These are phyloP conservation scores for Aspergillus calidoustus DNA, from an alignment of 2,329 filamentous ascomycete genomes.

Conservation along the genomic window DNA sequence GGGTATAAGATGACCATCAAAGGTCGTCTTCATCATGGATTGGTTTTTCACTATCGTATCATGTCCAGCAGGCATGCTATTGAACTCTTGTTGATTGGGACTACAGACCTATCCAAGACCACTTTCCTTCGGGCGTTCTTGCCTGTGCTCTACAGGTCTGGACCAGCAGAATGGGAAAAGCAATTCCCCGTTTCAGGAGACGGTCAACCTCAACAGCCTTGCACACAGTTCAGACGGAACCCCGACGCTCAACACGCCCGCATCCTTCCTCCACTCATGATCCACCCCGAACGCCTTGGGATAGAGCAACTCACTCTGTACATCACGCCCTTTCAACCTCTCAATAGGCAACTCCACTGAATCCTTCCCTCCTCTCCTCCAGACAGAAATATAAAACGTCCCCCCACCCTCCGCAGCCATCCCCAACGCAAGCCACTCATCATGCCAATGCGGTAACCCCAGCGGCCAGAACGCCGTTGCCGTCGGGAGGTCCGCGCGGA, in stretches of 20 bases:
- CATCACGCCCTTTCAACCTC: not conserved
- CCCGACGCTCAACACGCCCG: slow-evolving; percentile 8
- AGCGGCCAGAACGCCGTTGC: slow-evolving; percentile 40
- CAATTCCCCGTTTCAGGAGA: not conserved
- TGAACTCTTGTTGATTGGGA: too few species aligned
- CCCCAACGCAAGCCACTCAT: slow-evolving; percentile 38
- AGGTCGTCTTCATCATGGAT: too few species aligned
- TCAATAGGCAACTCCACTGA: slow-evolving; percentile 9
- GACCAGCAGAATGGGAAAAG: too few species aligned
- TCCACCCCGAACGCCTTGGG: slow-evolving; percentile 11
- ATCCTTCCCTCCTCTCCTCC: slow-evolving; percentile 26
- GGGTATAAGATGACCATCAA: too few species aligned
- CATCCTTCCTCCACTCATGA: slow-evolving; percentile 1
- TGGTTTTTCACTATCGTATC: too few species aligned
- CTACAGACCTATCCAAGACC: too few species aligned
- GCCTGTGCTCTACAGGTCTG: too few species aligned
- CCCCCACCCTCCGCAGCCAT: slow-evolving; percentile 15
- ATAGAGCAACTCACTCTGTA: slow-evolving; percentile 15
- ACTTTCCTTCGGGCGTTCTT: too few species aligned
- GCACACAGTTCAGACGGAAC: slow-evolving; percentile 12
- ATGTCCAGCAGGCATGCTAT: too few species aligned
- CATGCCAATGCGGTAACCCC: slow-evolving; percentile 38
- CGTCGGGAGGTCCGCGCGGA: slow-evolving; percentile 27
- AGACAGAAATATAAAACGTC: slow-evolving; percentile 26
- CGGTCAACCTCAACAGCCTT: slow-evolving; percentile 17